Evolutionary conservation across 2,329 filamentous ascomycete genomes (phyloP), one percentile per base, ranked within the genome.

Genomic region (Calonectria multiphialidica): DNA sequence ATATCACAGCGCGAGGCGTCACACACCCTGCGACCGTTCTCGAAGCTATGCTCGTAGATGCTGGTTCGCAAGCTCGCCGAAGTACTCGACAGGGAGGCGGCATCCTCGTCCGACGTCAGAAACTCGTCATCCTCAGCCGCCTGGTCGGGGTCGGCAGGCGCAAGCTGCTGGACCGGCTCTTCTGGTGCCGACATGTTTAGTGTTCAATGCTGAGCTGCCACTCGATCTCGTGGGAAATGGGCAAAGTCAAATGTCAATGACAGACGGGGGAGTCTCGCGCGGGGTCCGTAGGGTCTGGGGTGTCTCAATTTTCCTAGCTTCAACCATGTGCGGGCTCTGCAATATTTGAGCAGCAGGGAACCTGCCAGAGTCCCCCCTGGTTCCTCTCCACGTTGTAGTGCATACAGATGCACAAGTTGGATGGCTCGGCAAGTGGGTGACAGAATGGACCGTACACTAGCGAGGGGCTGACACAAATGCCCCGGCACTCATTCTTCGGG

Each of bases 11-110:
- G 28, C 23, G 25, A 33, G 25, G 28, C 49, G 25, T 53, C 2
- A 62, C 57, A 35, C 37, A 45, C 57, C 40, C 57, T 30, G 40
- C 57, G 57, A 16, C 57, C 57, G 40, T 62, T 62, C 23, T 62
- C 57, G 28, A 12, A 62, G 40, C 57, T 62, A 25, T 62, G 57
- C 57, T 62, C 57, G 57, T 62, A 62, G 40, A 62, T 62, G 57
- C 57, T 62, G 40, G 8, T 45, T 21, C 57, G 8, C 57, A 62
- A 13, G 23, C 57, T 62, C 23, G 57, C 40, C 57, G 57, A 62
- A 16, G 40, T 13, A 23, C 18, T 28, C 25, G 57, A n/a, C 57
- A 62, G 28, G 18, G 57, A 62, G 18, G 23, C 25, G 25, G 57
- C 57, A 45, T 62, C 57, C 40, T 62, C 57, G 12, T 62, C 57